phyloP scores from a whole-genome alignment of 148 eudicot genomes.

The Chenopodium berlandieri region DNA sequence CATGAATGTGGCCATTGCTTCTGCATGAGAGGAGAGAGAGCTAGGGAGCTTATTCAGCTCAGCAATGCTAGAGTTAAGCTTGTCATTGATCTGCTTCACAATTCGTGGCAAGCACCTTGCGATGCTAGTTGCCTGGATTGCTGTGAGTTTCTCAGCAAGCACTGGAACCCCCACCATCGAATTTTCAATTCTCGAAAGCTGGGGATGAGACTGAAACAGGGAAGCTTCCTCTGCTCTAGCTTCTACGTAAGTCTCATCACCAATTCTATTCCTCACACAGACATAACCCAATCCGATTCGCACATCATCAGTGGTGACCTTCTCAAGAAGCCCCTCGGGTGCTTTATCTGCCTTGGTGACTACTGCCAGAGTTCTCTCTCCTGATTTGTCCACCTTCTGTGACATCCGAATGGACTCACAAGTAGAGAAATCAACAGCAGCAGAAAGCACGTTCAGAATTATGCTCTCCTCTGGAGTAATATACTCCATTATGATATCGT shows the following conservation, averaged over 20 bases:
- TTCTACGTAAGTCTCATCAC: constrained; percentile 30
- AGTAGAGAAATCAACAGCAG: constrained; percentile 32
- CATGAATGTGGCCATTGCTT: constrained; percentile 36
- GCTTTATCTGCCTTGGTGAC: constrained; percentile 36
- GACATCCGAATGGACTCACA: constrained; percentile 42
- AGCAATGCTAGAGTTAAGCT: constrained; percentile 22
- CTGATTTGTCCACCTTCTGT: constrained; percentile 32
- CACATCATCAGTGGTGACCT: constrained; percentile 32
- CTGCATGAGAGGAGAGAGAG: constrained; percentile 18
- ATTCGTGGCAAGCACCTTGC: constrained; percentile 42
- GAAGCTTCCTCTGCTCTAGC: constrained; percentile 27
- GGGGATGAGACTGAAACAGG: constrained; percentile 19
- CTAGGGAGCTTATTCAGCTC: constrained; percentile 43
- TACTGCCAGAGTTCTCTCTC: constrained; percentile 37
- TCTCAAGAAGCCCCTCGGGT: constrained; percentile 37
- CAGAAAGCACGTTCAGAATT: constrained; percentile 34
- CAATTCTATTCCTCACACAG: constrained; percentile 34
- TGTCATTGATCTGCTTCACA: constrained; percentile 46
- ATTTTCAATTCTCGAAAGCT: constrained; percentile 33
- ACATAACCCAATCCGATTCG: constrained; percentile 35
- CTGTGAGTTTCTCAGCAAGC: constrained; percentile 47
- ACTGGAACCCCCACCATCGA: constrained; percentile 55
- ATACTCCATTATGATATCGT: constrained; percentile 32
- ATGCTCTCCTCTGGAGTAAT: constrained; percentile 31
- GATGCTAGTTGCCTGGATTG: constrained; percentile 47